Evolutionary conservation across 192 early-diverging fungal species (phyloP).

Genomic region (Coemansia asiatica): DNA sequence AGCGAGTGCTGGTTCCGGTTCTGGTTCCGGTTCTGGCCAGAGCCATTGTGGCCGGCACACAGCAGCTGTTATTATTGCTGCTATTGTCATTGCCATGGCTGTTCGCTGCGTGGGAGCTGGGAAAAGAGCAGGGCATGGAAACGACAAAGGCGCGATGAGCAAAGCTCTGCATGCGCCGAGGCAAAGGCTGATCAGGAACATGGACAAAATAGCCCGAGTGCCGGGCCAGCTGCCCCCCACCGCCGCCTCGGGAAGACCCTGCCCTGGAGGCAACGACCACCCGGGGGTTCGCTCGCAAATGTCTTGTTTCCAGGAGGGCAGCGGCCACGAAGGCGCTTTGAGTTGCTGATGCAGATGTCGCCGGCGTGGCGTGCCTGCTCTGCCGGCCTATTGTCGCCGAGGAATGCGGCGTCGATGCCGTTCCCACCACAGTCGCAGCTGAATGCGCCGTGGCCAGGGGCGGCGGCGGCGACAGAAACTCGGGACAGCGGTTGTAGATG

Average conservation of each 20-base stretch:
- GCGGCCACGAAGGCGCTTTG: constrained; percentile 1
- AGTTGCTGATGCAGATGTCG: background rate
- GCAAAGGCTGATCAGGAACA: background rate
- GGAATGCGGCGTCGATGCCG: background rate
- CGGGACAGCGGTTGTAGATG: constrained; percentile 41
- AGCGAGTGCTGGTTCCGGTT: constrained; percentile 15
- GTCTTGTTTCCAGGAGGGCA: background rate
- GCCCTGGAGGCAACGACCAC: background rate
- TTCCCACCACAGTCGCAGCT: background rate
- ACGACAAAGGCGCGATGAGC: constrained; percentile 40
- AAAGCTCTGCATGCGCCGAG: constrained; percentile 19
- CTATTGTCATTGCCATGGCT: too few species aligned
- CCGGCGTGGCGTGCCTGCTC: constrained; percentile 4
- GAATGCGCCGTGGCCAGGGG: constrained; percentile 4
- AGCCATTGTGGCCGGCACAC: constrained; percentile 30
- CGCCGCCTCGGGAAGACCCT: background rate
- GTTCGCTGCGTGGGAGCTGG: background rate
- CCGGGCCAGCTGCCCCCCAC: constrained; percentile 18
- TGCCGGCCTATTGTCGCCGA: background rate
- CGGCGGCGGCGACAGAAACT: constrained; percentile 18
- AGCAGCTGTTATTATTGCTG: background rate
- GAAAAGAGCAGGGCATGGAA: constrained; percentile 36
- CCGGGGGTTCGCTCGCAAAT: background rate
- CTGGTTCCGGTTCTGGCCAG: too few species aligned
- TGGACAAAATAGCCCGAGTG: constrained; percentile 29